phyloP scores from a whole-genome alignment of 1,284 basidiomycete species.

The Apiotrichum sp. region DNA sequence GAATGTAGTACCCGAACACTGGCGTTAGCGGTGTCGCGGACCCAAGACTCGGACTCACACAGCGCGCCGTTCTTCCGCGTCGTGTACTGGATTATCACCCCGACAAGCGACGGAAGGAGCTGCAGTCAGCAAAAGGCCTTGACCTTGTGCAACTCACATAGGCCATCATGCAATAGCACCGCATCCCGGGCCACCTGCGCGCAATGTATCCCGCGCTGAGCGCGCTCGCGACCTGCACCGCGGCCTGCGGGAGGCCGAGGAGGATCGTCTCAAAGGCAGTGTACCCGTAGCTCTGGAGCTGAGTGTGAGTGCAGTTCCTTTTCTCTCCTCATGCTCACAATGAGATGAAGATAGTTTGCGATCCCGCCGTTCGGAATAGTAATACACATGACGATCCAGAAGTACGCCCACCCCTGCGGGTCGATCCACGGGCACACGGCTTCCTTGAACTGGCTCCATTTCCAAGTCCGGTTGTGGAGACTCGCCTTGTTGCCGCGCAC shows the following conservation, averaged over 20 bases:
- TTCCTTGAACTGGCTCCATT: conserved; percentile 36
- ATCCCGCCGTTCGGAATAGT: conserved; percentile 31
- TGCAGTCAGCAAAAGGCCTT: conserved; percentile 4
- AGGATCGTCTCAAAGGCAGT: conserved; percentile 32
- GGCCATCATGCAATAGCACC: conserved; percentile 25
- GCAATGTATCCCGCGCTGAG: conserved; percentile 29
- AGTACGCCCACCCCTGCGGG: conserved; percentile 26
- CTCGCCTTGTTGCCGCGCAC: conserved; percentile 36
- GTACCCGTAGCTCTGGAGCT: conserved; percentile 36
- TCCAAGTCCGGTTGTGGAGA: conserved; percentile 29
- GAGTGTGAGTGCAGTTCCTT: background rate
- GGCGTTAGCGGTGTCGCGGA: background rate
- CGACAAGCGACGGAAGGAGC: conserved; percentile 23
- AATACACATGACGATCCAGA: conserved; percentile 8
- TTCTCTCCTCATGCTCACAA: conserved; percentile 8
- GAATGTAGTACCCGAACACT: conserved; percentile 35
- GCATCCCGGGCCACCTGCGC: conserved; percentile 16
- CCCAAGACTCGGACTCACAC: conserved; percentile 15
- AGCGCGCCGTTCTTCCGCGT: conserved; percentile 20
- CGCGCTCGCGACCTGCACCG: conserved; percentile 30
- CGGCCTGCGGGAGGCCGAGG: conserved; percentile 30
- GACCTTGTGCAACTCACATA: background rate
- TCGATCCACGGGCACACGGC: conserved; percentile 31
- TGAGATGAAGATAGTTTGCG: conserved; percentile 18
- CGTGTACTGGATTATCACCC: conserved; percentile 24